These are phyloP conservation scores for Chalciporus sphaerocephalus DNA, from an alignment of 768 basidiomycete genomes.

Conservation along the genomic window DNA sequence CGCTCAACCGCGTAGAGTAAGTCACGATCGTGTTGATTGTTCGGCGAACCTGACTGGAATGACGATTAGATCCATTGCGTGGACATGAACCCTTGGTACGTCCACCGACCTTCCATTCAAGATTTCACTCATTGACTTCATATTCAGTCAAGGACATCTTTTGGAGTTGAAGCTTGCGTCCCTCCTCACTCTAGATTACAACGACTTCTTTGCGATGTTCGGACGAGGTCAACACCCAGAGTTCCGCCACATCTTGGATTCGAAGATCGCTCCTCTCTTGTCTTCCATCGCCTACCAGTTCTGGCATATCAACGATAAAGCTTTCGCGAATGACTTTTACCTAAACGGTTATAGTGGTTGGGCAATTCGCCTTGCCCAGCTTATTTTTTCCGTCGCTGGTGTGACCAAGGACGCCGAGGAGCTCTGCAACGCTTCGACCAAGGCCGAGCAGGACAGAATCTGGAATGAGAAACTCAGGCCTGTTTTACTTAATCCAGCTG, in stretches of 20 bases:
- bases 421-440: slow-evolving; percentile 51
- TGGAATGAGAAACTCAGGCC: slow-evolving; percentile 60
- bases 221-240: slow-evolving; percentile 56
- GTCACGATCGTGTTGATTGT: slow-evolving; percentile 9
- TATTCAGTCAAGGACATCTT: slow-evolving; percentile 62
- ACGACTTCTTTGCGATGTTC: slow-evolving; percentile 64
- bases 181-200: slow-evolving; percentile 49
- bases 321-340: slow-evolving; percentile 56
- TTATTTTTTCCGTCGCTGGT: slow-evolving; percentile 58
- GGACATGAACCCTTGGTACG: slow-evolving; percentile 64
- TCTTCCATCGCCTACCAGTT: slow-evolving; percentile 74
- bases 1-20: slow-evolving; percentile 51
- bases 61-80: slow-evolving; percentile 55
- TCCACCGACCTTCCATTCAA: background rate
- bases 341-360: slow-evolving; percentile 62
- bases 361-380: slow-evolving; percentile 58
- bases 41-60: slow-evolving; percentile 1
- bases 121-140: background rate
- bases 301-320: slow-evolving; percentile 59
- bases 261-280: slow-evolving; percentile 58
- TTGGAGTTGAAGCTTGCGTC: slow-evolving; percentile 76
- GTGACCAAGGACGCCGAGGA: slow-evolving; percentile 50
- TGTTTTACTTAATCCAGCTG: slow-evolving; percentile 54
- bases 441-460: slow-evolving; percentile 55
- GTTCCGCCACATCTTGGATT: slow-evolving; percentile 60